Evolutionary conservation across 371 early-diverging fungal genomes (phyloP), one percentile per base, ranked within the genome.

Genomic region (Aphelidium insulamus): DNA sequence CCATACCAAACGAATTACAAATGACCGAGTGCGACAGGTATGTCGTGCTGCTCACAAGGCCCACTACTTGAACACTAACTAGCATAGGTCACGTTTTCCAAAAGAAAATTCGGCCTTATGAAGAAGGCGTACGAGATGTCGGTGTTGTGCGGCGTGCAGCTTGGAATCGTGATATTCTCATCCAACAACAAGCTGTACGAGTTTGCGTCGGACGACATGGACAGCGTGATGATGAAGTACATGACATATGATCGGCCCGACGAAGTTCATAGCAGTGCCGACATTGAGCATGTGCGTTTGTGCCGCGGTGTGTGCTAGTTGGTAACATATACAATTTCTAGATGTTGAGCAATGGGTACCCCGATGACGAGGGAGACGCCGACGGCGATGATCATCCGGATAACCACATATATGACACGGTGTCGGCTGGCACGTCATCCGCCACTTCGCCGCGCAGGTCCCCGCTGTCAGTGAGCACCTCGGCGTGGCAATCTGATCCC

Each of bases 101-200:
- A 75, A 43, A 49, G 76, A 41, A 72, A 72, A 46, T 58, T 57
- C 38, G 72, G 72, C 7, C 50, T 75, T 25, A 66, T 75, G 64
- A 72, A 72, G 50, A 75, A 75, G 43, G 67, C 71, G 9, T 62
- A 57, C 40, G 76, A 72, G 41, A 49, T 75, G 2, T 46, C 44
- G 34, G 54, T 61, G 8, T 50, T 70, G 16, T 69, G 69, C 36
- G 61, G 56, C 14, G 57, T 63, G 39, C 62, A 73, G 34, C 56
- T 73, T 32, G 55, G 46, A 2, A 30, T 61, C 12, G 52, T 61
- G 17, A 55, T 61, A 37, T 54, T 60, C 40, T 42, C 45, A 27
- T 40, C 29, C 29, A 50, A 51, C 40, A 45, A 49, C 26, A 60
- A 57, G 41, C 43, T 60, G n/a, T 43, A 51, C 17, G 53, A 61